Base-by-base conservation (phyloP, 1,284 basidiomycete species). In the Irpex sp. region DNA sequence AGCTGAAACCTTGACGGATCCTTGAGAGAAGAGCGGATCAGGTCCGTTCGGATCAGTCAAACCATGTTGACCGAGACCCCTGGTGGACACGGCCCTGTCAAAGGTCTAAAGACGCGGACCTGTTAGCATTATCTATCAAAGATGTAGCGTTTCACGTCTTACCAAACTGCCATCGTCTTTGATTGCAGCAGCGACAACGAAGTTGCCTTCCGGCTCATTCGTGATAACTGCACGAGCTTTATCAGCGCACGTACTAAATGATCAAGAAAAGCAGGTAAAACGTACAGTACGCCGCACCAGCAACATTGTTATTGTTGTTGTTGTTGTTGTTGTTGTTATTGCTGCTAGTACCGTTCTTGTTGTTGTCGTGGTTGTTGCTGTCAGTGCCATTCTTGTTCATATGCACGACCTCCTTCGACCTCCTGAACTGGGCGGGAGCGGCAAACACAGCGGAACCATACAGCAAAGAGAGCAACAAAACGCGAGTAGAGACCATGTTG, bases 21-120 rank as follows among this genome's bases (percentile, higher is more conserved):
- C 80, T 70, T 83, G 81, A 5, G 77, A 78, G 74, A 83, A 81
- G 36, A 83, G 68, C 13, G 77, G 70, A 63, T 84, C 81, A 11
- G 81, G 78, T 0, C 78, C 78, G 62, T 60, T 60, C 3, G 64
- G 66, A 33, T 63, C 71, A n/a, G 71, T 68, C 35, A 71, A 63
- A 19, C 78, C 81, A 64, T 82, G 81, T 17, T 71, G 69, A 8
- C 82, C 81, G 35, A 71, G 61, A 36, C 81, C 81, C 31, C 75
- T 71, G 15, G 80, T 74, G 49, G 72, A 68, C 9, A 79, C 69
- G 2, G 70, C 70, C 13, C 63, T 59, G 60, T 68, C 63, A 39
- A 67, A 64, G 56, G 61, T 65, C 68, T 70, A 50, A 46, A 46
- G 13, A 17, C n/a, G 15, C 39, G 9, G 9, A 5, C 5, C 26